A percentile compares a stretch with the other conserved stretches of the same genome.
Conservation (phyloP, 2,329 filamentous ascomycete genomes). For the Blastomyces silverae region DNA sequence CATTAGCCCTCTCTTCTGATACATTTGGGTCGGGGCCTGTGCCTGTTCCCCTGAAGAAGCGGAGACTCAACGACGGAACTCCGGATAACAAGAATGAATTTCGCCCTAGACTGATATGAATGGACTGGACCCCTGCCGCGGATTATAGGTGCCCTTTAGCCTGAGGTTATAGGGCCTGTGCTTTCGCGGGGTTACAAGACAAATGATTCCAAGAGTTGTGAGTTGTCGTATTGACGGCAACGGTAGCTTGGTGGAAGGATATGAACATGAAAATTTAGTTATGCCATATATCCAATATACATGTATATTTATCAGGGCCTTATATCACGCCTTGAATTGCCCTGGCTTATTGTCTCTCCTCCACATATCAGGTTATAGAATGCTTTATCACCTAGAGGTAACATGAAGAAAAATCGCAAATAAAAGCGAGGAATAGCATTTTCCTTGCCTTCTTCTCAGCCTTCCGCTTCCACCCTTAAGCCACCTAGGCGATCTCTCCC, state of each 20-base stretch:
- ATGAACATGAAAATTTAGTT: no score
- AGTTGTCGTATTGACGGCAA: no score
- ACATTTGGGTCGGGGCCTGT: neutral
- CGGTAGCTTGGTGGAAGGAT: neutral
- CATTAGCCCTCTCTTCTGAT: neutral
- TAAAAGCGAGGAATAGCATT: neutral
- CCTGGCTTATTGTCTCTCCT: neutral
- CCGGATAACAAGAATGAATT: neutral
- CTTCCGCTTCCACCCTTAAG: neutral
- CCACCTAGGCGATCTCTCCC: neutral
- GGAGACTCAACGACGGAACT: neutral
- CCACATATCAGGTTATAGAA: neutral
- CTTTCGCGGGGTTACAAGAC: neutral
- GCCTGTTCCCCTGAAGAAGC: neutral
- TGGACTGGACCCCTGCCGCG: neutral
- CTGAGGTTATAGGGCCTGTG: neutral
- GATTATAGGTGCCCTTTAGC: neutral
- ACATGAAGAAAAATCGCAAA: neutral
- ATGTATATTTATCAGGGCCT: neutral
- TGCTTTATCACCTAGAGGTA: neutral
- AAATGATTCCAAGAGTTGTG: no score
- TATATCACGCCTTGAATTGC: neutral
- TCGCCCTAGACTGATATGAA: neutral
- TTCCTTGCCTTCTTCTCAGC: neutral
- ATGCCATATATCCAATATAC: neutral